These are phyloP conservation scores for Butyriboletus loyo DNA, from an alignment of 768 basidiomycete species.

Conservation along the genomic window DNA sequence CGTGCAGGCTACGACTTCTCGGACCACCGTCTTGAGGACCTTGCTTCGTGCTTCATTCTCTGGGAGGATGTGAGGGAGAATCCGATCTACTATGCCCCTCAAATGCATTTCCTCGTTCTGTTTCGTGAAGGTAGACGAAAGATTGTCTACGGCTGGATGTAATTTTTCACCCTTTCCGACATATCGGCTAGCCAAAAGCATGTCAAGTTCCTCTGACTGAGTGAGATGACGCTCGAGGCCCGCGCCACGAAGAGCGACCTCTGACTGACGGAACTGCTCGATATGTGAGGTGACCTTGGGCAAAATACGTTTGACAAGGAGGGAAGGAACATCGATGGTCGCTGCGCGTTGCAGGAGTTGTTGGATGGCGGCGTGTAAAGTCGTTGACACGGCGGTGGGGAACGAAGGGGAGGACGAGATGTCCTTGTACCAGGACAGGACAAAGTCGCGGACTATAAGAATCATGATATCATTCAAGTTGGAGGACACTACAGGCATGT, in stretches of 20 bases:
- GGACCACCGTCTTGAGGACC: slow-evolving; percentile 65
- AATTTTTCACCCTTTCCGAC: slow-evolving; percentile 61
- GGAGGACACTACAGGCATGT: slow-evolving; percentile 63
- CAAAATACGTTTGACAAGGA: slow-evolving; percentile 79
- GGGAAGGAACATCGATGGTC: slow-evolving; percentile 65
- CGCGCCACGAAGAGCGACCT: slow-evolving; percentile 79
- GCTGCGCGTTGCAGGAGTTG: slow-evolving; percentile 54
- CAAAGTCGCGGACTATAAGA: slow-evolving; percentile 84
- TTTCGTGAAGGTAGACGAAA: slow-evolving; percentile 84
- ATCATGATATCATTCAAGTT: slow-evolving; percentile 75
- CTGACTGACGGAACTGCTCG: slow-evolving; percentile 87
- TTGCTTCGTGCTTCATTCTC: slow-evolving; percentile 69
- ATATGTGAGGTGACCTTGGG: slow-evolving; percentile 90
- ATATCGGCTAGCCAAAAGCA: slow-evolving; percentile 81
- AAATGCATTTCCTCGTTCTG: slow-evolving; percentile 91
- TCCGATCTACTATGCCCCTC: slow-evolving; percentile 61
- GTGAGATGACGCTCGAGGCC: slow-evolving; percentile 79
- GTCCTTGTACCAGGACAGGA: slow-evolving; percentile 83
- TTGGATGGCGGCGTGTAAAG: slow-evolving; percentile 65
- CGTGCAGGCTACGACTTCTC: slow-evolving; percentile 81
- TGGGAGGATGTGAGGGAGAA: slow-evolving; percentile 73
- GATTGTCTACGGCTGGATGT: slow-evolving; percentile 84
- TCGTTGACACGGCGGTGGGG: slow-evolving; percentile 75
- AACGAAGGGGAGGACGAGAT: slow-evolving; percentile 88
- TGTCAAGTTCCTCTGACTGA: slow-evolving; percentile 86